phyloP scores from a whole-genome alignment of 1,284 basidiomycete species.

The Amylostereum chailletii region DNA sequence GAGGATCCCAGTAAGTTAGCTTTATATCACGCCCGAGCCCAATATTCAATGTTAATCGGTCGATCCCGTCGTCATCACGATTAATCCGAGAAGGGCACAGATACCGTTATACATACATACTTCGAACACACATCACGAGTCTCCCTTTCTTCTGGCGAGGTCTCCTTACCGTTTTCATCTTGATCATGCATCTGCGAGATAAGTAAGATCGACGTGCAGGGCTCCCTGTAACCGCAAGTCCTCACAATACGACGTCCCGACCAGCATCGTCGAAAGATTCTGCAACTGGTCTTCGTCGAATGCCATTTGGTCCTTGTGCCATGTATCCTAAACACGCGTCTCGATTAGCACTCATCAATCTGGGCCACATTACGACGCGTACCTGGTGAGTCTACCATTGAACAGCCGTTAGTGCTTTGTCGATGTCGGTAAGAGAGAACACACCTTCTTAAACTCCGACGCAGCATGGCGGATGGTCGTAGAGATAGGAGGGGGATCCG shows the following conservation, averaged over 20 bases:
- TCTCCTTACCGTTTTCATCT: background rate
- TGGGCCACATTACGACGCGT: conserved; percentile 22
- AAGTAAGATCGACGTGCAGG: background rate
- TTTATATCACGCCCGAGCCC: too few species aligned
- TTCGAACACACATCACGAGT: too few species aligned
- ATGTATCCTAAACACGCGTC: conserved; percentile 58
- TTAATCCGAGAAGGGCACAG: too few species aligned
- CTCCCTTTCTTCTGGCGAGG: too few species aligned
- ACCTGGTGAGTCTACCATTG: conserved; percentile 59
- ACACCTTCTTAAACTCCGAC: conserved; percentile 81
- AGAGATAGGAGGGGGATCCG: conserved; percentile 88
- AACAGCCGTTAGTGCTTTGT: conserved; percentile 6
- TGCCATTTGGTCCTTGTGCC: conserved; percentile 84
- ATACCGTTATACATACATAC: too few species aligned
- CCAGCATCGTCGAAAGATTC: conserved; percentile 81
- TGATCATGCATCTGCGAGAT: conserved; percentile 13
- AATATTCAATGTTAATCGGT: too few species aligned
- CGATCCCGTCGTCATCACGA: too few species aligned
- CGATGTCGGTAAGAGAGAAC: conserved; percentile 16
- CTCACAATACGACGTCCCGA: conserved; percentile 87
- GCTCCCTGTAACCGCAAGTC: conserved; percentile 4
- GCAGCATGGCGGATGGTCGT: conserved; percentile 86
- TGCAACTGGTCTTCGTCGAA: conserved; percentile 90
- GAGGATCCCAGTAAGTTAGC: too few species aligned
- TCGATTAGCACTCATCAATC: conserved; percentile 14